phyloP scores from a whole-genome alignment of 495 filamentous ascomycete species.

The Penicillium taxi region DNA sequence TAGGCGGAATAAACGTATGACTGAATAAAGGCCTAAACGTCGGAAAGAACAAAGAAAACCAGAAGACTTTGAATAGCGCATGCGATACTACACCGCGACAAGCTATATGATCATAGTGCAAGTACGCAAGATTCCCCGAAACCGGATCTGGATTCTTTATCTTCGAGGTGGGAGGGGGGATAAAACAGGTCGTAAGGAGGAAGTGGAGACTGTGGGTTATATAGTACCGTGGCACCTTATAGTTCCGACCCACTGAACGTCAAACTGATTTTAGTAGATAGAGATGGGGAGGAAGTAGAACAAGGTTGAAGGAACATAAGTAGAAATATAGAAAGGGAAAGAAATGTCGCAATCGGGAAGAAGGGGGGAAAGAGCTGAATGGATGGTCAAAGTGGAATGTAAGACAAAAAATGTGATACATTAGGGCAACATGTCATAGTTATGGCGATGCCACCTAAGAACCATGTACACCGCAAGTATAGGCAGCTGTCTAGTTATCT shows the following conservation, averaged over 20 bases:
- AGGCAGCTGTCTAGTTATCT: neutral
- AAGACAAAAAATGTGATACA: slow-evolving; percentile 13
- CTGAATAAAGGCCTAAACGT: no score
- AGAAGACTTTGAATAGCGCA: neutral
- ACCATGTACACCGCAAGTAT: slow-evolving; percentile 5
- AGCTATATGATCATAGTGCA: slow-evolving; percentile 9
- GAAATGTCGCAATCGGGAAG: slow-evolving; percentile 11
- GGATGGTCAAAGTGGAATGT: slow-evolving; percentile 2
- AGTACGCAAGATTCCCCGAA: neutral
- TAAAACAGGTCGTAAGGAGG: slow-evolving; percentile 2
- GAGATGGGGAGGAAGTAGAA: neutral
- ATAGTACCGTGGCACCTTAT: slow-evolving; percentile 19
- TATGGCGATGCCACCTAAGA: neutral
- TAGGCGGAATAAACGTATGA: no score
- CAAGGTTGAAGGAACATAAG: slow-evolving; percentile 3
- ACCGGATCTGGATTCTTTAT: neutral
- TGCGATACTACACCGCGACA: neutral
- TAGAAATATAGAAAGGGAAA: slow-evolving; percentile 6
- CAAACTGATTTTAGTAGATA: slow-evolving; percentile 5
- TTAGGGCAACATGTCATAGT: slow-evolving; percentile 4
- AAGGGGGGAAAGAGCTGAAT: slow-evolving; percentile 4
- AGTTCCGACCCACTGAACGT: slow-evolving; percentile 12
- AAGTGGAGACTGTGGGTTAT: slow-evolving; percentile 6
- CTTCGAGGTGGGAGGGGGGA: neutral
- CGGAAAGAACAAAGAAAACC: neutral